Evolutionary conservation across 805 yeast species (phyloP), one percentile per base, ranked within the genome.

Genomic region (Candida fluviatilis): DNA sequence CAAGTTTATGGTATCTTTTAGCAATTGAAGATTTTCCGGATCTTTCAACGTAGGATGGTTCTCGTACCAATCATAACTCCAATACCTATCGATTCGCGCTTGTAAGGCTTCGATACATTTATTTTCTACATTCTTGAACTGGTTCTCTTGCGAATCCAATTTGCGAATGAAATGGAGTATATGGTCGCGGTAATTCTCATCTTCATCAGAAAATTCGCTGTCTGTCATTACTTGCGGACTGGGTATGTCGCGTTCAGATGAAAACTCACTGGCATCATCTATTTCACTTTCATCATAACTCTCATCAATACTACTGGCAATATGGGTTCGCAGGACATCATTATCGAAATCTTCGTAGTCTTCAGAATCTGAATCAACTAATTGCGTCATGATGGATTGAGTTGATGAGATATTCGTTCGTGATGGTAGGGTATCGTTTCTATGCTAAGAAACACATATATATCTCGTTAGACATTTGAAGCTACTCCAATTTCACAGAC

Each of bases 1-100:
- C 23, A 19, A 31, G n/a, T 31, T 10, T 16, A 31, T 31, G 13
- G 34, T 17, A n/a, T 18, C 16, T 31, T 31, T 31, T 15, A 31
- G 18, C 13, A 31, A 16, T 10, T 31, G 34, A 7, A 17, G 23
- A n/a, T 31, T 31, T 11, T 31, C 34, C 5, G 6, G 24, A 14
- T 31, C 16, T 31, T 31, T 31, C 16, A 31, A 19, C 15, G 12
- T 31, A 13, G 34, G 34, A 19, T 31, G 34, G 13, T 17, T 17
- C 10, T 5, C 23, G 34, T 31, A 18, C 34, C 34, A 31, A 16
- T 31, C 34, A 19, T 31, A 17, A 5, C 25, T 13, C 34, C 34
- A 31, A 13, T 31, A 31, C 14, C 6, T 31, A 16, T 17, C 34
- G 19, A 31, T 16, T n/a, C 34, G 5, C 25, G 4, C 25, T 31